These are phyloP conservation scores for Vararia minispora DNA, from an alignment of 768 basidiomycete genomes.

Conservation along the genomic window DNA sequence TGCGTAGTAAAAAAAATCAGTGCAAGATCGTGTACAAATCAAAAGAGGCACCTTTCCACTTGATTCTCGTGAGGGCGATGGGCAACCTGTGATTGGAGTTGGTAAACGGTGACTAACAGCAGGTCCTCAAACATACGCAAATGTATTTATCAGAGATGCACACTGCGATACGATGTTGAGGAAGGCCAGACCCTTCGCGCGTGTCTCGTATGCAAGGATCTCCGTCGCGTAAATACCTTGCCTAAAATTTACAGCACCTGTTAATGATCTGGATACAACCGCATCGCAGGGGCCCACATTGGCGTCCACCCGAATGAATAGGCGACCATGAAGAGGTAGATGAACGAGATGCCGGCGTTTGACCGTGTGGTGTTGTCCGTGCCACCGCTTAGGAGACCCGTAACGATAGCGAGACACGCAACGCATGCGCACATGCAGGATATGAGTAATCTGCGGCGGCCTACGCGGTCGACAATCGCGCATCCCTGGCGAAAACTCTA, in stretches of 20 bases:
- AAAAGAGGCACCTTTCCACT: slow-evolving; percentile 32
- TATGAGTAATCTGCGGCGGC: slow-evolving; percentile 34
- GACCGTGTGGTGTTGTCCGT: slow-evolving; percentile 23
- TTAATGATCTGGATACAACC: background rate
- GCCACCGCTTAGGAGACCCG: slow-evolving; percentile 31
- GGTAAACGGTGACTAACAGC: background rate
- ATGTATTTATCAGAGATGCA: slow-evolving; percentile 37
- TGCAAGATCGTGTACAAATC: background rate
- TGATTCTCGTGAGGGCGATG: slow-evolving; percentile 31
- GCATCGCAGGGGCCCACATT: slow-evolving; percentile 35
- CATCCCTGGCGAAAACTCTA: slow-evolving; percentile 24
- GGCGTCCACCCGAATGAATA: slow-evolving; percentile 49
- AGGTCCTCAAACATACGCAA: slow-evolving; percentile 24
- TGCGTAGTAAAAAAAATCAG: slow-evolving; percentile 15
- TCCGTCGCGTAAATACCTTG: slow-evolving; percentile 47
- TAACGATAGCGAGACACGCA: slow-evolving; percentile 33
- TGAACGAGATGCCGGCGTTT: slow-evolving; percentile 42
- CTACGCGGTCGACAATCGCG: slow-evolving; percentile 35
- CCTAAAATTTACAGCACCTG: slow-evolving; percentile 16
- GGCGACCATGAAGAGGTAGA: slow-evolving; percentile 38
- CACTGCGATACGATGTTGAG: slow-evolving; percentile 33
- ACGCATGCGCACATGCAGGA: slow-evolving; percentile 26
- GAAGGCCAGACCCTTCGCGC: slow-evolving; percentile 43
- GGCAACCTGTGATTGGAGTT: slow-evolving; percentile 25
- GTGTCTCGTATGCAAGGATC: slow-evolving; percentile 36